These are phyloP conservation scores for Solanum hybrid DNA, from an alignment of 305 asterid species.

Conservation along the genomic window DNA sequence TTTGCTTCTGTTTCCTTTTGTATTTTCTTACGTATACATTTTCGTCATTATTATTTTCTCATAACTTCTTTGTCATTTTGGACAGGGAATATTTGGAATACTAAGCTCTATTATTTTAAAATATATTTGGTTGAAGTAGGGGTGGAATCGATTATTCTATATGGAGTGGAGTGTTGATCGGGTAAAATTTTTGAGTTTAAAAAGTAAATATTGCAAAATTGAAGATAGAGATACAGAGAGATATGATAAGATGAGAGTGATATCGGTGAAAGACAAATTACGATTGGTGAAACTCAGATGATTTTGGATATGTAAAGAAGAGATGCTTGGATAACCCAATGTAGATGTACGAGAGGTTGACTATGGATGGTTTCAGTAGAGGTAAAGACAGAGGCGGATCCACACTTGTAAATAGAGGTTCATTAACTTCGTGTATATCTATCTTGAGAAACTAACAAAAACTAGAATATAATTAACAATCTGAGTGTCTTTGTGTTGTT, in stretches of 20 bases:
- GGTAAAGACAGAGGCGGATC: not conserved
- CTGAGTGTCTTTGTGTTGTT: not conserved
- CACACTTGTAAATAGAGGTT: no score
- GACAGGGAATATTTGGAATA: not conserved
- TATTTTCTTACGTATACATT: not conserved
- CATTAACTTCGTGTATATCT: not conserved
- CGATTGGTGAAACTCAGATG: accelerated
- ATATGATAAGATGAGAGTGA: not conserved
- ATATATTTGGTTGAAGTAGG: not conserved
- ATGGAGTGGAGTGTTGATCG: not conserved
- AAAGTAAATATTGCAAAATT: not conserved
- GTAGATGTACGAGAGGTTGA: not conserved
- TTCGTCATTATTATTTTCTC: not conserved
- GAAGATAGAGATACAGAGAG: not conserved
- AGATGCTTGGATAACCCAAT: accelerated
- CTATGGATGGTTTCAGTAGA: no score
- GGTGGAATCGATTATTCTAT: not conserved
- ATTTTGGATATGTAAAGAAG: not conserved
- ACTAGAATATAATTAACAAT: no score
- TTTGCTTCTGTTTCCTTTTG: not conserved
- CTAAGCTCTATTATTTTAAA: not conserved
- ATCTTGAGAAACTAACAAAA: no score
- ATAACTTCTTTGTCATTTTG: not conserved
- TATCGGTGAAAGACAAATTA: not conserved
- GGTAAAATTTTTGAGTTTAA: accelerated